A percentile compares a stretch with the other conserved stretches of the same genome.
Evolutionary conservation across 768 basidiomycete species (phyloP).

Genomic region (Leucosporidium creatinivorum): DNA sequence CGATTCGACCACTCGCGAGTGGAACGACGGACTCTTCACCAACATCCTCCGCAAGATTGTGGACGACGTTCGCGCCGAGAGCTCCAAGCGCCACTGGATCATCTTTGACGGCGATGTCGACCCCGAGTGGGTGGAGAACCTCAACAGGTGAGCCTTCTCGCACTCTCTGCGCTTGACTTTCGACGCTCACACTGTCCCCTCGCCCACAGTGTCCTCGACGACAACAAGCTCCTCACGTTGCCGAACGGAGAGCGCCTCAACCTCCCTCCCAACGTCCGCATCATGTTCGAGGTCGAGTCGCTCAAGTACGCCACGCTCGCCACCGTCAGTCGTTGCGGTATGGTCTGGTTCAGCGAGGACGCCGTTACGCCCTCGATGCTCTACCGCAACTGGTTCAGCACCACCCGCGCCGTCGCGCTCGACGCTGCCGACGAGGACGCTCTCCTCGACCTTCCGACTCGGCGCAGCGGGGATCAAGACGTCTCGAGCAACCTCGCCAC

Average conservation of each 20-base stretch:
- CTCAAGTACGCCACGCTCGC: slow-evolving; percentile 93
- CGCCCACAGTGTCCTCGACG: slow-evolving; percentile 76
- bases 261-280: slow-evolving; percentile 89
- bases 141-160: slow-evolving; percentile 69
- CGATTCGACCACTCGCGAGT: slow-evolving; percentile 93
- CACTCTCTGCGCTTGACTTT: not conserved
- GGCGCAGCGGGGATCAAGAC: slow-evolving; percentile 4
- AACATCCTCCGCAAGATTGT: slow-evolving; percentile 96
- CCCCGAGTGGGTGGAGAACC: slow-evolving; percentile 99
- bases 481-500: slow-evolving; percentile 47
- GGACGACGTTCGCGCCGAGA: slow-evolving; percentile 96
- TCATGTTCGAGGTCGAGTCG: slow-evolving; percentile 99
- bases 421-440: slow-evolving; percentile 74
- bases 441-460: slow-evolving; percentile 1
- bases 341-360: slow-evolving; percentile 99
- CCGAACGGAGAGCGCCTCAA: slow-evolving; percentile 98
- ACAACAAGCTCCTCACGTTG: slow-evolving; percentile 92
- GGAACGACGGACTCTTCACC: slow-evolving; percentile 98
- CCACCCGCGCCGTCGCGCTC: slow-evolving; percentile 63
- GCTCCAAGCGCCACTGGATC: slow-evolving; percentile 94
- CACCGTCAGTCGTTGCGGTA: slow-evolving; percentile 98
- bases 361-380: slow-evolving; percentile 87
- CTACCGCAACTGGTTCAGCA: slow-evolving; percentile 76
- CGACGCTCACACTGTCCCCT: not conserved
- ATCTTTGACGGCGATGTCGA: slow-evolving; percentile 99